Evolutionary conservation across 805 yeast species (phyloP), one percentile per base, ranked within the genome.

Genomic region (Zygosaccharomyces bailii): DNA sequence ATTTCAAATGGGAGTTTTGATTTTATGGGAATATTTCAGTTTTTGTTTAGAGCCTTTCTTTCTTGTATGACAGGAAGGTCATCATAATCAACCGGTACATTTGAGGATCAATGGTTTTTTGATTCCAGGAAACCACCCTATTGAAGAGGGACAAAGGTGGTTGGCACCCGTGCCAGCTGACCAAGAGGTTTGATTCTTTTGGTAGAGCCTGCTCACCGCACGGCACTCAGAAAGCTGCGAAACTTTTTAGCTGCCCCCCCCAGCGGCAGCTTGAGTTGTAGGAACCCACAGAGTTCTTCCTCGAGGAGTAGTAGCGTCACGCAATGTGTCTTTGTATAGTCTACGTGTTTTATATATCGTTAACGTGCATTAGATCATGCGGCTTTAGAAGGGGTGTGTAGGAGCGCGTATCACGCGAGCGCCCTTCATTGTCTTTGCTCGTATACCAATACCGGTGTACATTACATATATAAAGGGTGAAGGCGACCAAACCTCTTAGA

Each of bases 151-250:
- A 59, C 67, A 54, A 59, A 57, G 48, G 65, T 56, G 61, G 43
- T 54, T 46, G 34, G 34, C 39, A 14, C 4, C 6, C 18, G 24
- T 32, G 37, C 31, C 35, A 42, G 47, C 55, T 59, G 66, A 59
- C 66, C 53, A 47, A 57, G 49, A 60, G 50, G 67, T 60, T 62
- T 55, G 65, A 54, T 59, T 55, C 52, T 54, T 62, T 60, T 60
- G 60, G 63, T 50, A 46, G 38, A 27, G 31, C 14, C 31, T 13
- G 31, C 31, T 27, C 31, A 27, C 11, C 7, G 21, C 23, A 30
- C 19, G 16, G 29, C 42, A 31, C 16, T 20, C n/a, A 20, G 13
- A 16, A n/a, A 7, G 16, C 31, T 27, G 14, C 13, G 10, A 27
- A 27, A n/a, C 31, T n/a, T 27, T 27, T 27, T n/a, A 6, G 5